phyloP scores from a whole-genome alignment of 129 eudicot species.

The Tagetes patula region DNA sequence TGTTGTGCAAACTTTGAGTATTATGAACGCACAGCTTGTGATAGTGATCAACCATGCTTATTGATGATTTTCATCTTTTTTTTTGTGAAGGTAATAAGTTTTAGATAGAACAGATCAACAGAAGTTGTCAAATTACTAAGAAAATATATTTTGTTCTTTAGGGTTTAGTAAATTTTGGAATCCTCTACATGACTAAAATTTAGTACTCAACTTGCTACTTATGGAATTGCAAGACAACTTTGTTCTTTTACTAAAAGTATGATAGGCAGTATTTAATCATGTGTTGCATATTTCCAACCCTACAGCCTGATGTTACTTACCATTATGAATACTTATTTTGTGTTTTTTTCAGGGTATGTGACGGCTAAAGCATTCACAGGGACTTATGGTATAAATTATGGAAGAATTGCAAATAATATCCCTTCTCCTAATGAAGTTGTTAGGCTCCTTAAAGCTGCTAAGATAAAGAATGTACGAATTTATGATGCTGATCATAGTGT shows the following conservation, averaged over 20 bases:
- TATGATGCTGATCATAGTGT: constrained; percentile 75
- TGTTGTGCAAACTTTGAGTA: too few relatives aligned
- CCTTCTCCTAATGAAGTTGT: constrained; percentile 91
- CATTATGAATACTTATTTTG: constrained; percentile 2
- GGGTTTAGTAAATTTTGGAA: neutral
- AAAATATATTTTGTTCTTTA: constrained; percentile 2
- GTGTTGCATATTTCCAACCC: neutral
- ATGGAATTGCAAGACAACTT: neutral
- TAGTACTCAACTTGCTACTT: neutral
- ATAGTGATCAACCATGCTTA: neutral
- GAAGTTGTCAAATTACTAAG: neutral
- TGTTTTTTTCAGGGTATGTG: constrained; percentile 35
- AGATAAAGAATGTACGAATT: constrained; percentile 80
- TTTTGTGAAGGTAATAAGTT: constrained; percentile 1
- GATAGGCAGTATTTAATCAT: neutral
- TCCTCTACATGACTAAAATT: neutral
- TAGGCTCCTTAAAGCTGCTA: constrained; percentile 64
- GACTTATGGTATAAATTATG: constrained; percentile 91
- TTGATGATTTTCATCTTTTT: neutral
- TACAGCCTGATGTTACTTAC: constrained; percentile 3
- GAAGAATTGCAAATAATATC: constrained; percentile 85
- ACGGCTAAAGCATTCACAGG: constrained; percentile 69
- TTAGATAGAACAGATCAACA: neutral
- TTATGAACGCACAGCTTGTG: too few relatives aligned
- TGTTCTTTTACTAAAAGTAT: neutral